These are phyloP conservation scores for Mycena filopes DNA, from an alignment of 768 basidiomycete species.

Conservation along the genomic window DNA sequence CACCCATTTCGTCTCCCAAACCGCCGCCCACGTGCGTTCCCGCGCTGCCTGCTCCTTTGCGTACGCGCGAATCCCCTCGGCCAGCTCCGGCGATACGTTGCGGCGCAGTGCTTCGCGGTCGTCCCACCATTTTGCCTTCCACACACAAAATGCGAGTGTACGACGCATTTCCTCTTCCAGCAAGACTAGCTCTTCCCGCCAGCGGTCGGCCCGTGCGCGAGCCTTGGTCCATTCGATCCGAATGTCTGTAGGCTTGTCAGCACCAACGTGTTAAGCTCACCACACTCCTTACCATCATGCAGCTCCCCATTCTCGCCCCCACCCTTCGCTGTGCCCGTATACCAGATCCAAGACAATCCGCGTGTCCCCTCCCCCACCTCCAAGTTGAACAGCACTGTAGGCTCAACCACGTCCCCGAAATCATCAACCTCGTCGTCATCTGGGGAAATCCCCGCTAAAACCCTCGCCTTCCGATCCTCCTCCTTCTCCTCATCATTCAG, in stretches of 20 bases:
- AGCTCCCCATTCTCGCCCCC: not conserved
- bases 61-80: slow-evolving; percentile 12
- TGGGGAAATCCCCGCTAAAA: slow-evolving; percentile 16
- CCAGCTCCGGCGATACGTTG: not conserved
- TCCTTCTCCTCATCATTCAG: slow-evolving; percentile 35
- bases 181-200: slow-evolving; percentile 39
- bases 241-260: slow-evolving; percentile 10
- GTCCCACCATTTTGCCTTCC: slow-evolving; percentile 28
- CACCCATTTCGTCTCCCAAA: slow-evolving; percentile 2
- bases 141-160: slow-evolving; percentile 27
- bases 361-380: not conserved
- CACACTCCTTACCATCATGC: slow-evolving; percentile 18
- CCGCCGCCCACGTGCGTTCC: not conserved
- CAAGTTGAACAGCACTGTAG: not conserved
- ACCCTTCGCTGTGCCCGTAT: not conserved
- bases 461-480: slow-evolving; percentile 10
- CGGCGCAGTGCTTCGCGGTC: not conserved
- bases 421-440: not conserved
- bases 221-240: slow-evolving; percentile 43
- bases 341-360: not conserved
- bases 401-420: not conserved
- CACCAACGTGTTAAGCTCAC: not conserved
- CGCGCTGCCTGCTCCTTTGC: not conserved
- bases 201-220: slow-evolving; percentile 35
- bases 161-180: slow-evolving; percentile 44